Evolutionary conservation across 305 asterid genomes (phyloP).

Genomic region (Solanum aculeatissimum): DNA sequence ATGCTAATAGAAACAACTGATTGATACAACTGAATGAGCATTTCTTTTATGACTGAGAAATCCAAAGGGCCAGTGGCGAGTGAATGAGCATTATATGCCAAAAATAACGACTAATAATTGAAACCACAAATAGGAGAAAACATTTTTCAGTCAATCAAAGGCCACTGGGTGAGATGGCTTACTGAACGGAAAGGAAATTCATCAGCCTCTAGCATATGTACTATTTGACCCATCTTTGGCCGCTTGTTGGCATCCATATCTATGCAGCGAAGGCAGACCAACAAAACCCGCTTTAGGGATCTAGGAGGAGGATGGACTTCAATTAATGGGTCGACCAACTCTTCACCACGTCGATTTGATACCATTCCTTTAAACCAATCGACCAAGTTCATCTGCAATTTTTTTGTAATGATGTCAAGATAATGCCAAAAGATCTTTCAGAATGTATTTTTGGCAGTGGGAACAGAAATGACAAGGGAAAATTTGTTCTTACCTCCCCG

Average conservation of each 20-base stretch:
- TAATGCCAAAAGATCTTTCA: not conserved
- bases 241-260: constrained; percentile 88
- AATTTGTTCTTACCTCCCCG: constrained; percentile 52
- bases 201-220: constrained; percentile 97
- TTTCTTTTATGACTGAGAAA: too few species aligned
- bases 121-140: not conserved
- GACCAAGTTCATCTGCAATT: constrained; percentile 77
- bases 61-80: not conserved
- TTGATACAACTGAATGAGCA: not conserved
- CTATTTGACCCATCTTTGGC: constrained; percentile 97
- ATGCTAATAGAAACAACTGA: not conserved
- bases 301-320: constrained; percentile 67
- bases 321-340: constrained; percentile 64
- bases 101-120: not conserved
- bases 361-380: constrained; percentile 98
- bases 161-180: constrained; percentile 6
- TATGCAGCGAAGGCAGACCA: constrained; percentile 85
- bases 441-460: not conserved
- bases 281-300: constrained; percentile 63
- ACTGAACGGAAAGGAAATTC: constrained; percentile 80
- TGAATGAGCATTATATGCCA: not conserved
- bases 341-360: constrained; percentile 70
- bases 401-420: not conserved
- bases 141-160: not conserved
- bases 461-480: not conserved